Conservation (phyloP, 1,284 basidiomycete species). For the Schizophyllum commune region DNA sequence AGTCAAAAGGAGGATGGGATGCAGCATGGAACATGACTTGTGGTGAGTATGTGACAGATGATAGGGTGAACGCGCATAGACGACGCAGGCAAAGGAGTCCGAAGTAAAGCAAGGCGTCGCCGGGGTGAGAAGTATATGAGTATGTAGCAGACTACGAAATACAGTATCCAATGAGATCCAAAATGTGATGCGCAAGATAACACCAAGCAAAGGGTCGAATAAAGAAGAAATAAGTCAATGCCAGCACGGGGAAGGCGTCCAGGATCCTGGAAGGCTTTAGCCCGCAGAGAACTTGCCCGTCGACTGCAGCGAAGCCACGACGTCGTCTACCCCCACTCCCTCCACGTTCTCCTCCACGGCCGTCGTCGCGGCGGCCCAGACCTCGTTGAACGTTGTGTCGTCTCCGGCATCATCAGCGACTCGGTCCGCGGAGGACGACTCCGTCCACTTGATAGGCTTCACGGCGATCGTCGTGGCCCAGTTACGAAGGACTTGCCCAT, state of each 20-base stretch:
- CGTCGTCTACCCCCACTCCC: conserved; percentile 31
- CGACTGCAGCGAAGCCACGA: conserved; percentile 28
- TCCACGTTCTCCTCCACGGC: conserved; percentile 25
- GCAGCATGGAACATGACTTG: not conserved
- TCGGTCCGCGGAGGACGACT: conserved; percentile 38
- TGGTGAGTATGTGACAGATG: not conserved
- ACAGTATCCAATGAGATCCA: too few species aligned
- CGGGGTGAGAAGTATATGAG: too few species aligned
- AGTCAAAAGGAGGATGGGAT: not conserved
- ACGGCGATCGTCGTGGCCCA: conserved; percentile 43
- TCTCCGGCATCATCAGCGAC: conserved; percentile 40
- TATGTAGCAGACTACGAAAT: too few species aligned
- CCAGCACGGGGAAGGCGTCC: not conserved
- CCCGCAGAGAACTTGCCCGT: conserved; percentile 20
- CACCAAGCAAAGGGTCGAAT: not conserved
- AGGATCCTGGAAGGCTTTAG: not conserved
- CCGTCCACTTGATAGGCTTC: conserved; percentile 32
- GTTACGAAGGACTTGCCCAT: conserved; percentile 37
- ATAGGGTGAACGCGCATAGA: not conserved
- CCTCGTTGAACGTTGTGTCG: conserved; percentile 36
- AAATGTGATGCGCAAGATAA: not conserved
- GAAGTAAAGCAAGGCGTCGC: not conserved
- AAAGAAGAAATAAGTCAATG: not conserved
- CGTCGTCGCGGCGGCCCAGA: conserved; percentile 40
- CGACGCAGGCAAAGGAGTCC: not conserved